Percentiles rank a stretch among this genome's conserved stretches.
Evolutionary conservation across 140 eudicot species (phyloP).

Genomic region (Stevia rebaudiana): DNA sequence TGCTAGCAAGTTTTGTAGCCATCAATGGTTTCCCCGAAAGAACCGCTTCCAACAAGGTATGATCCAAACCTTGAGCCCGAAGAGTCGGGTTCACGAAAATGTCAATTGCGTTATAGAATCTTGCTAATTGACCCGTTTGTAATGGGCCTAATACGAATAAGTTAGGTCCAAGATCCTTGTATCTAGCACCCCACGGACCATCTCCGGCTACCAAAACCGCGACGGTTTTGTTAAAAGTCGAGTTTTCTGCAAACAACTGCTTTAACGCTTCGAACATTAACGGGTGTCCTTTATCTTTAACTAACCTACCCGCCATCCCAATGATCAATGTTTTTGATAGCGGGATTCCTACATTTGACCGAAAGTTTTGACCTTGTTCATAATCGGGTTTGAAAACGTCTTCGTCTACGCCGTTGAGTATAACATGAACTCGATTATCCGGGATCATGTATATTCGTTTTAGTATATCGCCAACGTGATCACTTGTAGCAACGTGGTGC

Average conservation of each 20-base stretch:
- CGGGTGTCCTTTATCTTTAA: slow-evolving; percentile 76
- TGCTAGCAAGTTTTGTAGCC: slow-evolving; percentile 77
- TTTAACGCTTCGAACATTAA: slow-evolving; percentile 60
- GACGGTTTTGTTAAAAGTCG: slow-evolving; percentile 42
- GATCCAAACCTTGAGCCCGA: slow-evolving; percentile 86
- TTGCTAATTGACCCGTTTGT: slow-evolving; percentile 43
- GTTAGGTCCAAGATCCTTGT: slow-evolving; percentile 56
- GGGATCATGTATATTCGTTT: slow-evolving; percentile 74
- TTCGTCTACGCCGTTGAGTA: slow-evolving; percentile 69
- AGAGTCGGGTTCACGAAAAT: slow-evolving; percentile 70
- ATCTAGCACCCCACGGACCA: slow-evolving; percentile 79
- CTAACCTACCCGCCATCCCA: slow-evolving; percentile 70
- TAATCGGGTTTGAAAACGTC: slow-evolving; percentile 47
- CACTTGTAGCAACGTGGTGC: slow-evolving; percentile 83
- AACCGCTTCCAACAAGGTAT: slow-evolving; percentile 65
- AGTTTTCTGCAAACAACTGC: slow-evolving; percentile 48
- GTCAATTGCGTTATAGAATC: slow-evolving; percentile 66
- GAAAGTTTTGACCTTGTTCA: slow-evolving; percentile 30
- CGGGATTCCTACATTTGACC: slow-evolving; percentile 33
- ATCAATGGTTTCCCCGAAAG: slow-evolving; percentile 62
- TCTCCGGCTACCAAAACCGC: slow-evolving; percentile 67
- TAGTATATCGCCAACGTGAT: slow-evolving; percentile 59
- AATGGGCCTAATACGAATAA: slow-evolving; percentile 60
- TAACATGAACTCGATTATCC: slow-evolving; percentile 58
- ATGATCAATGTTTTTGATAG: slow-evolving; percentile 41